Percentiles rank a stretch among this genome's conserved stretches.
Evolutionary conservation across 2,329 filamentous ascomycete species (phyloP).

Genomic region (Pseudogymnoascus sp.): DNA sequence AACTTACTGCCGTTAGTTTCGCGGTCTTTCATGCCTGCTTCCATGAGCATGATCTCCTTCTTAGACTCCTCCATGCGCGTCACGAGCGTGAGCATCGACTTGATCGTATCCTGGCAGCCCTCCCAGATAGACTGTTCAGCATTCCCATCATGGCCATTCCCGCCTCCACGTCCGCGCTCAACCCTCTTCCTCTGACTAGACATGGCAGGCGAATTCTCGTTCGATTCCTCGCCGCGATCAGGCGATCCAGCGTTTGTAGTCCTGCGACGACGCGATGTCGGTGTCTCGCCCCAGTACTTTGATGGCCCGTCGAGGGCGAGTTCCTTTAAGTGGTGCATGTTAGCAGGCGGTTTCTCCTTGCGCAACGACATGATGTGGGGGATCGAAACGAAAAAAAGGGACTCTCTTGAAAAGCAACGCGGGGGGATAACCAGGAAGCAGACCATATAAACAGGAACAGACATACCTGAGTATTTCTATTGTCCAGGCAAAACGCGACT

Average conservation of each 20-base stretch:
- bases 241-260: background rate
- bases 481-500: constrained; percentile 6
- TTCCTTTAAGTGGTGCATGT: background rate
- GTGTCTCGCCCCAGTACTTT: constrained; percentile 6
- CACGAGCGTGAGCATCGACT: background rate
- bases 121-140: constrained; percentile 1
- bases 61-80: background rate
- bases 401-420: background rate
- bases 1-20: background rate
- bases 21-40: background rate
- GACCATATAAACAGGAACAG: constrained; percentile 7
- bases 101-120: background rate
- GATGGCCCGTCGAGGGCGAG: constrained; percentile 7
- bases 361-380: background rate
- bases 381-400: background rate
- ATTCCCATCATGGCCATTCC: background rate
- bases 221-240: background rate
- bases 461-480: constrained; percentile 10
- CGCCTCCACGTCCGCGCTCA: background rate
- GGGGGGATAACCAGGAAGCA: constrained; percentile 4
- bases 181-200: constrained; percentile 4
- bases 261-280: background rate
- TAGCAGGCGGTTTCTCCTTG: background rate
- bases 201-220: background rate
- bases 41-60: background rate